Evolutionary conservation across 768 basidiomycete species (phyloP).

Genomic region (Leccinum boreale): DNA sequence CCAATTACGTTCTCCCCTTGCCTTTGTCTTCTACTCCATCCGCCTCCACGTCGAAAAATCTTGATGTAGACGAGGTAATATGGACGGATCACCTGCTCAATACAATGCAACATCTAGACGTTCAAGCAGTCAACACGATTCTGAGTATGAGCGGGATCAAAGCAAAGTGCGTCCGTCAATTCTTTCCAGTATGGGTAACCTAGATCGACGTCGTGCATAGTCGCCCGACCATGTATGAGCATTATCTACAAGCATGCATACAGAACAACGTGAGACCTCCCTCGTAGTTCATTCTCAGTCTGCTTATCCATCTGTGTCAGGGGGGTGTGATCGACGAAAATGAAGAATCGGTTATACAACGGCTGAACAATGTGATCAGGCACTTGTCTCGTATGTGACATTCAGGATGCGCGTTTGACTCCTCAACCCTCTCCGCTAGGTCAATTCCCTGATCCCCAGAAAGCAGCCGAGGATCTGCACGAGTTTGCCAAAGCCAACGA

Average conservation of each 20-base stretch:
- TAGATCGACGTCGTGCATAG: constrained; percentile 33
- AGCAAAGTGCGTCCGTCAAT: constrained; percentile 41
- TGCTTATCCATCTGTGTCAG: constrained; percentile 37
- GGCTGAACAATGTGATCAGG: constrained; percentile 53
- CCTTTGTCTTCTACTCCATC: constrained; percentile 44
- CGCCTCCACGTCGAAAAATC: constrained; percentile 41
- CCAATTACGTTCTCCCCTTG: constrained; percentile 79
- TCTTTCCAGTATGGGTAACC: not conserved
- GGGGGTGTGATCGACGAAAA: constrained; percentile 89
- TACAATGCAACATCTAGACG: constrained; percentile 67
- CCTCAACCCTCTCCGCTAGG: constrained; percentile 31
- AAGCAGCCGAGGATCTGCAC: constrained; percentile 74
- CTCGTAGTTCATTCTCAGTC: not conserved
- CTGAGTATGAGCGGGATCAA: constrained; percentile 63
- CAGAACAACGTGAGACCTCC: constrained; percentile 72
- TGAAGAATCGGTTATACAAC: constrained; percentile 58
- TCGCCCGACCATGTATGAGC: constrained; percentile 67
- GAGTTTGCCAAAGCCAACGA: constrained; percentile 88
- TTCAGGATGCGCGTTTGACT: not conserved
- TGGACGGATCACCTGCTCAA: constrained; percentile 86
- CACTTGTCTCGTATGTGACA: constrained; percentile 57
- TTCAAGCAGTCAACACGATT: constrained; percentile 53
- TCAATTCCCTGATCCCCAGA: constrained; percentile 63
- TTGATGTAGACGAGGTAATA: constrained; percentile 68
- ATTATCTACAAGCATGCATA: constrained; percentile 70